Evolutionary conservation across 108 stramenopile genomes (phyloP).

Genomic region (Nitzschia putrida): DNA sequence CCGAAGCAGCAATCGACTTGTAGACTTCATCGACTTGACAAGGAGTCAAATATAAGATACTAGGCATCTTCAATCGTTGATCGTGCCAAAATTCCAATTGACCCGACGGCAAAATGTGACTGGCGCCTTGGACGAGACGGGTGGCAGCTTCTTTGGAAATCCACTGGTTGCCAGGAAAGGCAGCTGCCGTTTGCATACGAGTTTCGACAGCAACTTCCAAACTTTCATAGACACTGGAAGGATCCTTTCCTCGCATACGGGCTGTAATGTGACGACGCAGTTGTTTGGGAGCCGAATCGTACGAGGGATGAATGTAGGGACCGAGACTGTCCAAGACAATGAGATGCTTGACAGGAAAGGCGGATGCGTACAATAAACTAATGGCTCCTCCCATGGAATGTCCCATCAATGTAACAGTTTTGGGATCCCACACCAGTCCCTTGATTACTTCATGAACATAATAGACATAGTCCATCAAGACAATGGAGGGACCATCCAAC

Average conservation of each 20-base stretch:
- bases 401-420: slow-evolving; percentile 56
- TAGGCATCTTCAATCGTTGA: slow-evolving; percentile 76
- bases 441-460: slow-evolving; percentile 59
- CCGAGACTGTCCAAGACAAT: slow-evolving; percentile 72
- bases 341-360: slow-evolving; percentile 67
- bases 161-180: slow-evolving; percentile 80
- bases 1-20: slow-evolving; percentile 34
- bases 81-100: slow-evolving; percentile 69
- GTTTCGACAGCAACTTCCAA: slow-evolving; percentile 54
- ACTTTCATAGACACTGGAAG: slow-evolving; percentile 43
- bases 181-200: slow-evolving; percentile 56
- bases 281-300: slow-evolving; percentile 48
- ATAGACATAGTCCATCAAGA: slow-evolving; percentile 64
- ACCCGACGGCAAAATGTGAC: slow-evolving; percentile 18
- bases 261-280: slow-evolving; percentile 40
- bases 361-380: slow-evolving; percentile 53
- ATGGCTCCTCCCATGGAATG: slow-evolving; percentile 83
- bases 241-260: slow-evolving; percentile 25
- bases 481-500: slow-evolving; percentile 48
- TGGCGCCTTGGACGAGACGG: slow-evolving; percentile 66
- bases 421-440: slow-evolving; percentile 43
- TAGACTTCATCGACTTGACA: slow-evolving; percentile 67
- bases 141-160: slow-evolving; percentile 65
- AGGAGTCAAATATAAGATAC: slow-evolving; percentile 66
- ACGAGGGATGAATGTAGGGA: slow-evolving; percentile 42